A percentile compares a stretch with the other conserved stretches of the same genome.
These are phyloP conservation scores for Bipolaris victoriae DNA, from an alignment of 2,329 filamentous ascomycete species.

Conservation along the genomic window DNA sequence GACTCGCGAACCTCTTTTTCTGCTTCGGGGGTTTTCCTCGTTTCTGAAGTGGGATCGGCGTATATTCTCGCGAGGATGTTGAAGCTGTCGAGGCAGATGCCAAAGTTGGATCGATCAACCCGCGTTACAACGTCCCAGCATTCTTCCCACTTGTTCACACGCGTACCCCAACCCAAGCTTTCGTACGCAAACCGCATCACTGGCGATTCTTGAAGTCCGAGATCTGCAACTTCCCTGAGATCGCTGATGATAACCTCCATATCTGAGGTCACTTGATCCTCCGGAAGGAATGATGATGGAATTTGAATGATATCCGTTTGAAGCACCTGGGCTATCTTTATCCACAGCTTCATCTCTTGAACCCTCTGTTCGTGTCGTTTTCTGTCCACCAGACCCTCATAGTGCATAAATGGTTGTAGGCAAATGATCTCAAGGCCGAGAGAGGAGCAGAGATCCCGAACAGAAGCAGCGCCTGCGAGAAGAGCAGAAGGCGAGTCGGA, in stretches of 20 bases:
- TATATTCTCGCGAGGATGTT: constrained; percentile 76
- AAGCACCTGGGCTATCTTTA: constrained; percentile 67
- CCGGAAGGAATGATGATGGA: constrained; percentile 71
- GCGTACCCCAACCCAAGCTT: constrained; percentile 73
- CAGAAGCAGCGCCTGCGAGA: constrained; percentile 63
- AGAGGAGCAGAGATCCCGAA: constrained; percentile 63
- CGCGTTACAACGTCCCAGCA: constrained; percentile 71
- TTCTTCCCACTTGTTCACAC: constrained; percentile 72
- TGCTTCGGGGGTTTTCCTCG: constrained; percentile 61
- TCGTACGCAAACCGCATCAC: constrained; percentile 75
- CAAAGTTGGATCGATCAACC: constrained; percentile 74
- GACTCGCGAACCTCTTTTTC: constrained; percentile 62
- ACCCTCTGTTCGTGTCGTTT: constrained; percentile 63
- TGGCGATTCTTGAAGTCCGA: constrained; percentile 64
- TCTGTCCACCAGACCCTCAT: constrained; percentile 73
- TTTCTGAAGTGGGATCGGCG: constrained; percentile 66
- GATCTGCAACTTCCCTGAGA: constrained; percentile 68
- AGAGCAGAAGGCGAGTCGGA: constrained; percentile 55
- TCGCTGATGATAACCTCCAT: constrained; percentile 66
- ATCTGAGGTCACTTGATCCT: constrained; percentile 59
- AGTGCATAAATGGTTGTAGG: constrained; percentile 79
- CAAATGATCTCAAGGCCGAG: constrained; percentile 66
- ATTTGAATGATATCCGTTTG: constrained; percentile 76
- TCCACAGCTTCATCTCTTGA: constrained; percentile 71
- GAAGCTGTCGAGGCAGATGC: constrained; percentile 78